Base-by-base conservation (phyloP, 129 eudicot genomes). In the Sambucus nigra region DNA sequence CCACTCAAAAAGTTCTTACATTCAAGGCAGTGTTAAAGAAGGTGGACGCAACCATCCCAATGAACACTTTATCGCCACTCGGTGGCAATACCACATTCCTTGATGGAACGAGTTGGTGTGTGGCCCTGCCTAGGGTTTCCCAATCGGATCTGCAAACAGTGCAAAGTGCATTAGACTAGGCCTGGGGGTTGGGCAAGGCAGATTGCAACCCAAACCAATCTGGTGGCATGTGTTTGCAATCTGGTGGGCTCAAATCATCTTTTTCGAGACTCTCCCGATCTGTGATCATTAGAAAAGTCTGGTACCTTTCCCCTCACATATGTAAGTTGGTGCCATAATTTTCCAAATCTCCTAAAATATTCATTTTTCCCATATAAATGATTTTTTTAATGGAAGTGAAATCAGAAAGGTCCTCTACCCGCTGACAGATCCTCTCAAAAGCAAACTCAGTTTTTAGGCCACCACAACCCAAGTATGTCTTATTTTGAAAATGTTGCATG, bases 381-480 rank as follows among this genome's bases (percentile, higher is more conserved):
- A 48, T 83, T 78, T 67, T 83, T 71, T 57, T 83, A 83, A 60
- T 73, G 79, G 47, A 83, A 79, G 65, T 86, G 93, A 6, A 79
- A 78, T 83, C 79, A 25, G 86, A 83, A 5, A 83, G 93, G 2
- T 46, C 78, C 19, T 86, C 77, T 3, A 67, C 69, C 21, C n/a
- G n/a, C n/a, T n/a, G n/a, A n/a, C n/a, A n/a, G n/a, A n/a, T n/a
- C n/a, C n/a, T n/a, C n/a, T n/a, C n/a, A n/a, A n/a, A n/a, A n/a
- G n/a, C n/a, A n/a, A n/a, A n/a, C n/a, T n/a, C n/a, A n/a, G n/a
- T n/a, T n/a, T n/a, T 62, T 78, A 27, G 66, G 70, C 5, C 74
- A 63, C 49, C 49, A 28, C 10, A 49, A 83, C 53, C 87, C 93
- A 22, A 79, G 93, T 82, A 63, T 59, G 81, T 55, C 47, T 54